Base-by-base conservation (phyloP, 2,329 filamentous ascomycete species). In the Thelonectria rubi region DNA sequence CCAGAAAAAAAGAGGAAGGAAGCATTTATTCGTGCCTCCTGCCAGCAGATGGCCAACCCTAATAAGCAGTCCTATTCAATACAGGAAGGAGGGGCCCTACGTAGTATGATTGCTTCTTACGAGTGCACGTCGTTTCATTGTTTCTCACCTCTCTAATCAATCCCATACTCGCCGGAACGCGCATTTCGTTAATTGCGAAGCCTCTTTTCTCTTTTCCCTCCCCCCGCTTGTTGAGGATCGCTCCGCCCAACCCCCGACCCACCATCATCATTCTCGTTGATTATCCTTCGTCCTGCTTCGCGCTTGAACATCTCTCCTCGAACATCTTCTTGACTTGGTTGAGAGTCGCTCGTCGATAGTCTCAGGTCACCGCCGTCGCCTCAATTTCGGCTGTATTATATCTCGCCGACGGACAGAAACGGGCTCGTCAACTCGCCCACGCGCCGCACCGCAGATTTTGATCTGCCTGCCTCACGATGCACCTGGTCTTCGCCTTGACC, bases 381-480 rank as follows among this genome's bases (percentile, higher is more conserved):
- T 11, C 42, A 45, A 45, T 21, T 15, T 43, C 17, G 40, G 40
- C 40, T n/a, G 5, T 40, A 40, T 40, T 40, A 40, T 40, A 2
- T 40, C 37, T 40, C 8, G 14, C 37, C 37, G 26, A 30, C 26
- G 26, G 26, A 30, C 26, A 30, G 26, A 9, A n/a, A 37, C 34
- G 34, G 34, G 34, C 34, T 53, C 26, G 48, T 39, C 43, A 42
- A 53, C 47, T 53, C 48, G 52, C 26, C 21, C 24, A 52, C 58
- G 42, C 53, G 40, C 58, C 40, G 52, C 58, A 34, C 42, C 20
- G 42, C 58, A 61, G 48, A 53, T 42, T 53, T n/a, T 61, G 56
- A 60, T 49, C 48, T 56, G 42, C 62, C 48, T 56, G 39, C 62
- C 67, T 67, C 62, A 61, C 62, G 54, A 69, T 61, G 43, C 52